Evolutionary conservation across 2,329 filamentous ascomycete species (phyloP), one percentile per base, ranked within the genome.

Genomic region (Bipolaris cookei): DNA sequence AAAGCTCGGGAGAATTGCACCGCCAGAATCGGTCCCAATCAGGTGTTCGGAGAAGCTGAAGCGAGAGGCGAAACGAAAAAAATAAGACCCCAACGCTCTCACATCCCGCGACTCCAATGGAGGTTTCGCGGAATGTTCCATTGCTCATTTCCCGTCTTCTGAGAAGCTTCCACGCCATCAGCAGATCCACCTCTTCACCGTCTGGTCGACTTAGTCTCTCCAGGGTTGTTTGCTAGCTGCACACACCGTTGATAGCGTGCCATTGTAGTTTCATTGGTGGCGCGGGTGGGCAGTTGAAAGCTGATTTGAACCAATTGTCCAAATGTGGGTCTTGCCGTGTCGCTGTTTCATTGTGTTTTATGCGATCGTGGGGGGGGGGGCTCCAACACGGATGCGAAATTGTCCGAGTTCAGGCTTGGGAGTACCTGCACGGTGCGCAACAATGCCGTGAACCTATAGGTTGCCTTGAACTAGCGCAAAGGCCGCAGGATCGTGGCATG

Each of bases 291-390:
- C 54, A 44, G 38, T 30, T 47, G 30, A 53, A 48, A 38, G 30
- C 51, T 53, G 50, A 48, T 43, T 23, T 37, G 44, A 54, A 49
- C 14, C 54, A 32, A 57, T 25, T 43, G 28, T 23, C 54, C 44
- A 25, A 37, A 16, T 44, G 54, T 54, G 54, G 50, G 54, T 32
- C 44, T 25, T 37, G 47, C 50, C 44, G 43, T 54, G 38, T 39
- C 42, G 50, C 32, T 54, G 54, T 57, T 57, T 57, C 54, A 57
- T 54, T 54, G 50, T 30, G 37, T 37, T 54, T 49, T 52, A 54
- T 57, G 54, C 43, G 30, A 57, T 54, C 50, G 44, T 57, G 49
- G 50, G 42, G 42, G 49, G 20, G 48, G 23, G 21, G 23, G 28
- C 32, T 10, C 23, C 21, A 21, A 51, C 20, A 45, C 25, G 14